A percentile compares a stretch with the other conserved stretches of the same genome.
Conservation (phyloP, 176 grass and related monocot species). For the Triticum monococcum region DNA sequence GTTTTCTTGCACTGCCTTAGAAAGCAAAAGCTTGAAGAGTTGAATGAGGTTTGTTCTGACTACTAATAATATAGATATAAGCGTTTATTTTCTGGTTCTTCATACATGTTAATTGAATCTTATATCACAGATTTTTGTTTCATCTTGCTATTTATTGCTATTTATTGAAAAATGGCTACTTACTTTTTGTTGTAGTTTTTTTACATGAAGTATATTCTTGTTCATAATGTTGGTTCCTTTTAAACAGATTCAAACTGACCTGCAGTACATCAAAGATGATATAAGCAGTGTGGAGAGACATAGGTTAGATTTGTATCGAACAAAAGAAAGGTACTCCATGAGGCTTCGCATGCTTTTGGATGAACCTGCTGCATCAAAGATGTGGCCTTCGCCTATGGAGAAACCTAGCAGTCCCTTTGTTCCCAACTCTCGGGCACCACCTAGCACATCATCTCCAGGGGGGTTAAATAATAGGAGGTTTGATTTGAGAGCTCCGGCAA, state of each 20-base stretch:
- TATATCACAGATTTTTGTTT: neutral
- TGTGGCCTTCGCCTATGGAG: slow-evolving; percentile 58
- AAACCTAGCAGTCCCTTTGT: slow-evolving; percentile 59
- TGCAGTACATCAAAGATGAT: slow-evolving; percentile 99
- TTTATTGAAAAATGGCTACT: neutral
- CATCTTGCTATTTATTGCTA: neutral
- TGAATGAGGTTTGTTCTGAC: slow-evolving; percentile 75
- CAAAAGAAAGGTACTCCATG: slow-evolving; percentile 95
- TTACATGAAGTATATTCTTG: neutral
- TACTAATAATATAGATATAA: slow-evolving; percentile 2
- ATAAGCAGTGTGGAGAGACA: slow-evolving; percentile 82
- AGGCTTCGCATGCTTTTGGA: slow-evolving; percentile 93
- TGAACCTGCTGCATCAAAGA: slow-evolving; percentile 66
- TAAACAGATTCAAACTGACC: slow-evolving; percentile 90
- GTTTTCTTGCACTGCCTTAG: slow-evolving; percentile 96
- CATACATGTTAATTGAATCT: neutral
- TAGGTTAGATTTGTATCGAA: slow-evolving; percentile 74
- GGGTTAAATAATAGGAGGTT: slow-evolving; percentile 65
- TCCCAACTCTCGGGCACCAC: slow-evolving; percentile 53
- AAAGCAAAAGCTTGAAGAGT: slow-evolving; percentile 93
- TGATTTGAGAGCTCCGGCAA: slow-evolving; percentile 72
- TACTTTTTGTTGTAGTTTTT: neutral
- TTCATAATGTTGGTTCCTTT: slow-evolving; percentile 13
- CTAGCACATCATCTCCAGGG: slow-evolving; percentile 55
- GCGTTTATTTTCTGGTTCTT: neutral